Base-by-base conservation (phyloP, 495 filamentous ascomycete species). In the Neurospora sp. region DNA sequence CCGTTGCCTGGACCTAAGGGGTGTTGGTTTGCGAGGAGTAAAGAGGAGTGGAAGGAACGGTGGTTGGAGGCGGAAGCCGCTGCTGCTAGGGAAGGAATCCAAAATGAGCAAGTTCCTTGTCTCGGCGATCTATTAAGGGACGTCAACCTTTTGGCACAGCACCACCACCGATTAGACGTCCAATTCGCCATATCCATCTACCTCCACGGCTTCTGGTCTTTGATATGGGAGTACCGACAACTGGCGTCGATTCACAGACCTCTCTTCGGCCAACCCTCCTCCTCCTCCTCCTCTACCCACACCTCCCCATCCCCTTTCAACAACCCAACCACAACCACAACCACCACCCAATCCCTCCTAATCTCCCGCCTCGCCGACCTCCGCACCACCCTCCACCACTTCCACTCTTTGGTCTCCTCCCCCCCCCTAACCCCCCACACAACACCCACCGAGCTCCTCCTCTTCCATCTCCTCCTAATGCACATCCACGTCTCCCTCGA, bases 141-240 rank as follows among this genome's bases (percentile, higher is more conserved):
- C 74, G 81, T 88, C 76, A 84, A 82, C 11, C 78, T 83, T 4
- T 78, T 89, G 9, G 76, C 80, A 0, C 69, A 75, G 6, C 80
- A 82, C 54, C 81, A 84, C 43, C 77, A 82, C 40, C 81, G 77
- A 4, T 81, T 89, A 13, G 89, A 90, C 73, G 76, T 85, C 0
- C 83, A 86, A 21, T 79, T 88, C 7, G 79, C 88, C 0, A 84
- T 84, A 5, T 83, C 84, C 10, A 83, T 87, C 13, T 84, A 88
- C 42, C 79, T 90, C 0, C 86, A 90, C 72, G 88, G 84, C 1
- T 82, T 90, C 21, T 90, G 89, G 80, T 84, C 85, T 0, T 76
- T 90, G 72, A 84, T 91, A 31, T 87, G 84, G 76, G 89, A 91
- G 62, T 90, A 88, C 75, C 85, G 88, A 42, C 86, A 90, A 43